phyloP scores from a whole-genome alignment of 768 basidiomycete genomes.

The Rhizopogon vinicolor region DNA sequence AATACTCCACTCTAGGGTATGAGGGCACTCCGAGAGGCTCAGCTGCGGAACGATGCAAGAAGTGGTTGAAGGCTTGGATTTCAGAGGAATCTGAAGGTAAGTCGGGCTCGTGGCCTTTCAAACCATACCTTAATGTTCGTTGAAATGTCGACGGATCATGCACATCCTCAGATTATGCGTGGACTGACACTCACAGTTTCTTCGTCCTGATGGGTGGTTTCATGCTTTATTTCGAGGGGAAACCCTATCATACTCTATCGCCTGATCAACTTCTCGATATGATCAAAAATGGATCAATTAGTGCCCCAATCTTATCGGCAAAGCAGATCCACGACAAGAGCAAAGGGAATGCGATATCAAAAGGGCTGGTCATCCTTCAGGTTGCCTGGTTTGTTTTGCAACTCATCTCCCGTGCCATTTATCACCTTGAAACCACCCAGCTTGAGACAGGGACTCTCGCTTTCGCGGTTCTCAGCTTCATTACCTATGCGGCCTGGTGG shows the following conservation, averaged over 20 bases:
- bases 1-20: neutral
- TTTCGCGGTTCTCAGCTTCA: constrained; percentile 25
- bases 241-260: neutral
- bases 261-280: neutral
- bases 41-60: neutral
- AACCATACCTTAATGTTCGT: neutral
- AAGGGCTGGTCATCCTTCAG: constrained; percentile 29
- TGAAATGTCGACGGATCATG: too few relatives aligned
- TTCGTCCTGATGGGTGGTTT: constrained; percentile 19
- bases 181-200: constrained; percentile 10
- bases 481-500: constrained; percentile 36
- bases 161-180: neutral
- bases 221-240: constrained; percentile 1
- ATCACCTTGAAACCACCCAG: constrained; percentile 26
- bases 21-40: neutral
- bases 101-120: neutral
- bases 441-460: constrained; percentile 33
- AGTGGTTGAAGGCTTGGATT: neutral
- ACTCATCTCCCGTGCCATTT: constrained; percentile 18
- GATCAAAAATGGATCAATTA: neutral
- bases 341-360: constrained; percentile 32
- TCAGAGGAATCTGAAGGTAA: neutral
- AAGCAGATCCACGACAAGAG: constrained; percentile 18
- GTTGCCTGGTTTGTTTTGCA: constrained; percentile 31
- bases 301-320: constrained; percentile 3